phyloP scores from a whole-genome alignment of 1,139 yeast genomes.

The Lodderomyces pseudojiufengensis region DNA sequence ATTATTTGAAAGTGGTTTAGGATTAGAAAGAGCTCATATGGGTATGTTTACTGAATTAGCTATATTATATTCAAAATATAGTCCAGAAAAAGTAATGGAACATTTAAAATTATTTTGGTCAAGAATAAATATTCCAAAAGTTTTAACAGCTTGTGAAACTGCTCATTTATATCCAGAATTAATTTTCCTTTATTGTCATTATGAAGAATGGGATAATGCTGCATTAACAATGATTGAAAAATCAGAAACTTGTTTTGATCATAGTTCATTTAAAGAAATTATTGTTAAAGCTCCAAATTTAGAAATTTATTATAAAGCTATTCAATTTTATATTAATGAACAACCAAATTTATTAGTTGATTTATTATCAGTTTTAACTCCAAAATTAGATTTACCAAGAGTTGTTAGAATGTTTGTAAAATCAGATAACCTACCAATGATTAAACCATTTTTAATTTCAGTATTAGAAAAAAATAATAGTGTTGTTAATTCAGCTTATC shows the following conservation, averaged over 20 bases:
- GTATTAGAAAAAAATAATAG: slow-evolving; percentile 89
- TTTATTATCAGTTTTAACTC: slow-evolving; percentile 77
- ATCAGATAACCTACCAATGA: slow-evolving; percentile 92
- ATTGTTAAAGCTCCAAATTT: slow-evolving; percentile 92
- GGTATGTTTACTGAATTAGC: slow-evolving; percentile 99
- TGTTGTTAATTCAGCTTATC: slow-evolving; percentile 92
- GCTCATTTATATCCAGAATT: slow-evolving; percentile 97
- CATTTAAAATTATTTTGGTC: slow-evolving; percentile 98
- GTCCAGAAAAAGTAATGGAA: slow-evolving; percentile 90
- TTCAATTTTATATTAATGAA: slow-evolving; percentile 87
- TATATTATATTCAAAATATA: slow-evolving; percentile 81
- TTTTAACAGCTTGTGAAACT: slow-evolving; percentile 85
- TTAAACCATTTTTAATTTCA: slow-evolving; percentile 89
- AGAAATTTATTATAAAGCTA: slow-evolving; percentile 96
- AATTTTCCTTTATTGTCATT: slow-evolving; percentile 93
- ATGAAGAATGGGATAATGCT: slow-evolving; percentile 99
- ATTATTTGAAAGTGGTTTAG: slow-evolving; percentile 91
- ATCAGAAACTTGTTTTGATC: slow-evolving; percentile 92
- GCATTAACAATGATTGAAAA: slow-evolving; percentile 97
- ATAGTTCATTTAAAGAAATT: slow-evolving; percentile 88
- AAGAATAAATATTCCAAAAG: slow-evolving; percentile 96
- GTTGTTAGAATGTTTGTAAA: slow-evolving; percentile 93
- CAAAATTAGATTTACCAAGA: slow-evolving; percentile 91
- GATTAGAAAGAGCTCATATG: slow-evolving; percentile 98
- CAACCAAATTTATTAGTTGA: slow-evolving; percentile 91